These are phyloP conservation scores for Tetrahymena malaccensis DNA, from an alignment of 73 alveolate species.

Conservation along the genomic window DNA sequence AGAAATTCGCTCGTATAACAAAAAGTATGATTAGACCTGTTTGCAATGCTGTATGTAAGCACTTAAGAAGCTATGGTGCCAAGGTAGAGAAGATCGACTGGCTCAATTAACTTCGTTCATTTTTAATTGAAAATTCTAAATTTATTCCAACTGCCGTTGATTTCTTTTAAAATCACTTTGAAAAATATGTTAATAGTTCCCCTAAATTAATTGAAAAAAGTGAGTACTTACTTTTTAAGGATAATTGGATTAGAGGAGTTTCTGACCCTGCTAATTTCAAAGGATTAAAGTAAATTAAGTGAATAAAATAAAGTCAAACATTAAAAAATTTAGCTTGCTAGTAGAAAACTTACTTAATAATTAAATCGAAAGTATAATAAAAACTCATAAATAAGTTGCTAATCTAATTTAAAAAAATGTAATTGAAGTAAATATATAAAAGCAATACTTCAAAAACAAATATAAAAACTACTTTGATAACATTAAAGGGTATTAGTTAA, in stretches of 20 bases:
- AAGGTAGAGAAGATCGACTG: background rate
- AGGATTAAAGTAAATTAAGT: background rate
- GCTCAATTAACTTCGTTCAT: background rate
- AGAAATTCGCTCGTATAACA: background rate
- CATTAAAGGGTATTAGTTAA: too few relatives aligned
- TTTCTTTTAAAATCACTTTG: background rate
- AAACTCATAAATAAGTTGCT: background rate
- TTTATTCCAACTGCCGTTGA: background rate
- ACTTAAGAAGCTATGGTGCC: background rate
- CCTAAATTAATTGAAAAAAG: background rate
- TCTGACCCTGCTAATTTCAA: background rate
- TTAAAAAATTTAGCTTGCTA: too few relatives aligned
- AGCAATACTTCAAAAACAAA: too few relatives aligned
- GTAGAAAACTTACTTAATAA: background rate
- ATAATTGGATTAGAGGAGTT: background rate
- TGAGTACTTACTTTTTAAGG: background rate
- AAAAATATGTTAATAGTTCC: background rate
- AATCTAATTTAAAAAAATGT: too few relatives aligned
- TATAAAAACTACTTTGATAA: too few relatives aligned
- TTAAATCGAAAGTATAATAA: background rate
- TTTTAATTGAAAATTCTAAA: background rate
- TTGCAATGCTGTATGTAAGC: background rate
- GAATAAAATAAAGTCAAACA: background rate
- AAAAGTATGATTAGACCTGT: background rate
- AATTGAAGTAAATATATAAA: background rate